Percentiles rank a stretch among this genome's conserved stretches.
Evolutionary conservation across 2,329 filamentous ascomycete genomes (phyloP).

Genomic region (Cladophialophora immunda): DNA sequence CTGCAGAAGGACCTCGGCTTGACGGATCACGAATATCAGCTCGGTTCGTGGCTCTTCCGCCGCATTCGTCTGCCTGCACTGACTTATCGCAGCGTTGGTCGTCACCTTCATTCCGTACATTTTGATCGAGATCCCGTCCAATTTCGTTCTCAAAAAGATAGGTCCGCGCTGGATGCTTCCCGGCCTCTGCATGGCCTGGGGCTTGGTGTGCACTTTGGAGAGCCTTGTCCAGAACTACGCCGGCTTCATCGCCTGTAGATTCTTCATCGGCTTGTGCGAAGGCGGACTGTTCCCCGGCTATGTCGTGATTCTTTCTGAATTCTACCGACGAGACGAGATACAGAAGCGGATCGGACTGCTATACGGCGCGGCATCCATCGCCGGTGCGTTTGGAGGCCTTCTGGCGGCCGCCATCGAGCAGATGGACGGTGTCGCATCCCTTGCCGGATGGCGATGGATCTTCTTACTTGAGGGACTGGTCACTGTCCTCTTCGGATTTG

Average conservation of each 20-base stretch:
- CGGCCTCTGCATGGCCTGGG: constrained; percentile 50
- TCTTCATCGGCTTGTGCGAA: constrained; percentile 26
- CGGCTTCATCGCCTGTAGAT: constrained; percentile 51
- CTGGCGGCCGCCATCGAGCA: constrained; percentile 42
- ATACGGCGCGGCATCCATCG: constrained; percentile 23
- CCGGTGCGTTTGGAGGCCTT: constrained; percentile 30
- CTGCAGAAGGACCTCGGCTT: constrained; percentile 42
- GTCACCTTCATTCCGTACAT: constrained; percentile 62
- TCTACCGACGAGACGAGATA: constrained; percentile 24
- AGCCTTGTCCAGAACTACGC: constrained; percentile 56
- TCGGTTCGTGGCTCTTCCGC: constrained; percentile 12
- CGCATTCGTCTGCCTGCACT: too few relatives aligned
- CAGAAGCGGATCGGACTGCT: constrained; percentile 13
- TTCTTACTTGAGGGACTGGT: constrained; percentile 39
- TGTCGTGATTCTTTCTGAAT: constrained; percentile 10
- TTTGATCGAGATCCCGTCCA: constrained; percentile 65
- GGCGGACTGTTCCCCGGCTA: constrained; percentile 31
- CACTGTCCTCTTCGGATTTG: too few relatives aligned
- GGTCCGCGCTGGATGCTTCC: constrained; percentile 18
- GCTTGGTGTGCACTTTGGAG: constrained; percentile 59
- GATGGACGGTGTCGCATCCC: constrained; percentile 59
- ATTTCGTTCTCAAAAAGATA: constrained; percentile 65
- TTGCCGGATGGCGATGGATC: constrained; percentile 60
- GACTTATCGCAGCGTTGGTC: constrained; percentile 57
- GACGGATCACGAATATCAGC: constrained; percentile 25